phyloP scores from a whole-genome alignment of 257 asterid species.

The Osmanthus fragrans region DNA sequence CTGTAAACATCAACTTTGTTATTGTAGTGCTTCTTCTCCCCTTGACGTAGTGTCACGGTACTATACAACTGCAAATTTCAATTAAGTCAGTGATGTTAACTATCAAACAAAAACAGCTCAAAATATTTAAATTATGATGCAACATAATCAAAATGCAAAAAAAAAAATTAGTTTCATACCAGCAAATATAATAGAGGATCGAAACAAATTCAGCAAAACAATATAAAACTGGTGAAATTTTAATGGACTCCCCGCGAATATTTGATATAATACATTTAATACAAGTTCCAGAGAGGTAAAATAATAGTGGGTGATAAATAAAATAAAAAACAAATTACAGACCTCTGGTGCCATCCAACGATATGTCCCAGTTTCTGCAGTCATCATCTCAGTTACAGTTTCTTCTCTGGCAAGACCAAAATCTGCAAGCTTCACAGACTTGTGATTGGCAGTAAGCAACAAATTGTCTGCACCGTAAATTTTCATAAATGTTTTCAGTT shows the following conservation, averaged over 20 bases:
- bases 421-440: conserved; percentile 96
- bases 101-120: not conserved
- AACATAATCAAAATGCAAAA: not conserved
- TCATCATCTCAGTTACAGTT: conserved; percentile 96
- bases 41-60: conserved; percentile 94
- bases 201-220: not conserved
- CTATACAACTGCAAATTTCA: conserved; percentile 80
- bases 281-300: not conserved
- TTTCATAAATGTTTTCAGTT: conserved; percentile 32
- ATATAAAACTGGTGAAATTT: not conserved
- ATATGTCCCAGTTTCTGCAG: conserved; percentile 98
- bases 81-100: conserved; percentile 6
- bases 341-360: conserved; percentile 99
- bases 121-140: not conserved
- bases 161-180: not conserved
- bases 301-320: not conserved
- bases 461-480: conserved; percentile 76
- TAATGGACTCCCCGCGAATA: not conserved
- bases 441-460: conserved; percentile 87
- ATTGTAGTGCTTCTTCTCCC: conserved; percentile 97
- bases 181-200: not conserved
- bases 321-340: conserved; percentile 22
- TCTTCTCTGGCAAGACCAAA: conserved; percentile 99
- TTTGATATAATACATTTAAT: not conserved
- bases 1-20: conserved; percentile 95